Evolutionary conservation across 345 rosid species (phyloP), one percentile per base, ranked within the genome.

Genomic region (Euclidium syriacum): DNA sequence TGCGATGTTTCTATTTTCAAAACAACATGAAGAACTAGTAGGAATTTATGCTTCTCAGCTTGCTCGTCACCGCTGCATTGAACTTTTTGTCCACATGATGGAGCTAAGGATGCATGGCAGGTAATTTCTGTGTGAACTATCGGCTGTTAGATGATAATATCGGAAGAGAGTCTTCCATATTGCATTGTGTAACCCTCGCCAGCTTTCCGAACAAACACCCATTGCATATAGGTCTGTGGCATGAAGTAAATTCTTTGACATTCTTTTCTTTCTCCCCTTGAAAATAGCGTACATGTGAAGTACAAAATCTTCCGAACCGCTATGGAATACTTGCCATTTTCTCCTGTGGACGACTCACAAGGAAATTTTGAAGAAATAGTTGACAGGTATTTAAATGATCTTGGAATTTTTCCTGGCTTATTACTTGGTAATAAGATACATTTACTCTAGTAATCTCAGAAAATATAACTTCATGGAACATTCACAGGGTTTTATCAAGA

Each of bases 11-110:
- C 78, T 94, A 26, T 94, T 90, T 73, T 87, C 99, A 61, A 90
- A 87, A 77, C 99, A 94, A 73, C 96, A 83, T 58, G 97, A 94
- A 76, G 97, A 83, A 61, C 78, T 90, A 58, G 96, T 94, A 63
- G 97, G 99, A 50, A 81, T 94, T 54, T 94, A 90, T 78, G 96
- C 99, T 63, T 90, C 99, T 67, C 96, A 94, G 79, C 99, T 94
- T 78, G 95, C 88, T 51, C 64, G 65, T 59, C 96, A 90, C 71
- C 97, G 90, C 58, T 94, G 99, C 75, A 67, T 90, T 63, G 99
- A 94, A 70, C 95, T 94, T 70, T 94, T 87, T 70, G 97, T 90
- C 71, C 92, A 90, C 80, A 90, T 94, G 99, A 94, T 94, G 99
- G 99, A 90, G 74, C 77, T 81, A 67, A 80, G 99, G 85, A 65